These are phyloP conservation scores for Gloeostereum incarnatum DNA, from an alignment of 768 basidiomycete species.

Conservation along the genomic window DNA sequence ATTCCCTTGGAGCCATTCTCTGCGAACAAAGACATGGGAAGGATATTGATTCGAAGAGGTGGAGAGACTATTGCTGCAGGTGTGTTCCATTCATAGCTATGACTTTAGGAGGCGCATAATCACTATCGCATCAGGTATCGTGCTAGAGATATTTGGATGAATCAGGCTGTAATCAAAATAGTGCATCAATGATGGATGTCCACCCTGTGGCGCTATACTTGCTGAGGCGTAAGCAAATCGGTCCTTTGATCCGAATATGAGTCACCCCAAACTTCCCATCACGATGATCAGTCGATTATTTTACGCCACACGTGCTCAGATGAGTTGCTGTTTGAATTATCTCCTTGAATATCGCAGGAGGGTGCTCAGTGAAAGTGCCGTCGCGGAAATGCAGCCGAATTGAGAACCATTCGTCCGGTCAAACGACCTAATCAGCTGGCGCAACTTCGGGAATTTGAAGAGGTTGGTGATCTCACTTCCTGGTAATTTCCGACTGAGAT, in stretches of 20 bases:
- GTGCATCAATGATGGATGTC: neutral
- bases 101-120: neutral
- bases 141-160: constrained; percentile 27
- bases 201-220: neutral
- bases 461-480: too few species aligned
- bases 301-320: neutral
- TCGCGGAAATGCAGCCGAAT: too few species aligned
- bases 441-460: too few species aligned
- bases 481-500: too few species aligned
- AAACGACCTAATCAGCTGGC: too few species aligned
- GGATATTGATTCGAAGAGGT: constrained; percentile 76
- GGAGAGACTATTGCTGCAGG: constrained; percentile 96
- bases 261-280: neutral
- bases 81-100: constrained; percentile 15
- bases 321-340: neutral
- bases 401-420: too few species aligned
- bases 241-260: neutral
- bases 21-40: constrained; percentile 92
- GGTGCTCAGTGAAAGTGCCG: too few species aligned
- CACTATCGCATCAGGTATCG: constrained; percentile 26
- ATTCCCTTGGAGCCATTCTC: constrained; percentile 86
- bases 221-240: neutral
- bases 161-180: neutral
- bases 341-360: too few species aligned
- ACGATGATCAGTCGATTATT: neutral